Base-by-base conservation (phyloP, 352 stramenopile genomes). In the Globisporangium camurandrum region DNA sequence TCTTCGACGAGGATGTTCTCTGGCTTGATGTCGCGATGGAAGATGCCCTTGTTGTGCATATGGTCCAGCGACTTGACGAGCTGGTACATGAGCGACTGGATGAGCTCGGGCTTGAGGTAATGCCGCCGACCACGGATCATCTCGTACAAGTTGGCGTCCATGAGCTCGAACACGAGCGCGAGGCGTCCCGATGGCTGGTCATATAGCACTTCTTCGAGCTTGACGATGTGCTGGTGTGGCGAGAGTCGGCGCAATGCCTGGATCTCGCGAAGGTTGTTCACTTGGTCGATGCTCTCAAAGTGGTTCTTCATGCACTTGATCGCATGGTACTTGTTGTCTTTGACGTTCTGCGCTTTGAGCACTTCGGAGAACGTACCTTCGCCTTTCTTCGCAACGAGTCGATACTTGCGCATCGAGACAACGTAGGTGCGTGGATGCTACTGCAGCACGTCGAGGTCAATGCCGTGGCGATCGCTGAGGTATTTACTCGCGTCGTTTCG, bases 251-350 rank as follows among this genome's bases (percentile, higher is more conserved):
- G 72, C 40, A 98, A 67, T 11, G 95, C 93, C 60, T 98, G 91
- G 51, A 98, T 98, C 67, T 98, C 95, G 38, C 93, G 74, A 24
- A 98, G 65, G 49, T 97, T 97, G 65, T 98, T 98, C 31, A 98
- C 93, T 61, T 98, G 88, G 49, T 98, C 93, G 37, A 97, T 96
- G 61, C 67, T 96, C 56, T 97, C 88, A 44, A 98, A 98, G 45
- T 92, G 75, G 62, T 96, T 98, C 62, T 98, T 98, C 95, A 98
- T 98, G 66, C 94, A 98, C 59, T 98, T 98, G 63, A 98, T 98
- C n/a, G 93, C 95, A 53, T 97, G 82, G 59, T 97, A 96, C 65
- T 95, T 94, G 51, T 77, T 92, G 57, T 97, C 88, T 51, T 97
- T 97, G 26, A 97, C 82, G 41, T 97, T 97, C 46, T 96, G 83